These are phyloP conservation scores for Neospora caninum DNA, from an alignment of 169 alveolate genomes.

Conservation along the genomic window DNA sequence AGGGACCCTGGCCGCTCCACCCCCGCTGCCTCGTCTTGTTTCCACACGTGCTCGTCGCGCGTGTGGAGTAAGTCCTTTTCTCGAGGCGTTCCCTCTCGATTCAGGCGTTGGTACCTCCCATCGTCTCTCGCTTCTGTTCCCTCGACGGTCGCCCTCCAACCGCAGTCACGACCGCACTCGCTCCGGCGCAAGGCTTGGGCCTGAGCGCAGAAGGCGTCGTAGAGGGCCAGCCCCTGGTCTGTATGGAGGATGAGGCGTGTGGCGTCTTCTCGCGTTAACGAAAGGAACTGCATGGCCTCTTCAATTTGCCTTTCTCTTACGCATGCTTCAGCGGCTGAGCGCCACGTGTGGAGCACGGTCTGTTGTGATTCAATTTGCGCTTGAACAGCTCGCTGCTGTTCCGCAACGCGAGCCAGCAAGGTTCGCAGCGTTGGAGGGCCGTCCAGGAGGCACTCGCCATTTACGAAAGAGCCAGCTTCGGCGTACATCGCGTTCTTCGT, in stretches of 20 bases:
- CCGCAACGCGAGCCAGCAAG: neutral
- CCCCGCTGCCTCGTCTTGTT: too few species aligned
- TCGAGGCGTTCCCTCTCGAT: too few species aligned
- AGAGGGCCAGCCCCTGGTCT: neutral
- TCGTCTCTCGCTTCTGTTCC: too few species aligned
- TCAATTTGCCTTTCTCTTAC: neutral
- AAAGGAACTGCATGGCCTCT: neutral
- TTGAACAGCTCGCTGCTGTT: neutral
- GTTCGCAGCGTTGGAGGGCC: neutral
- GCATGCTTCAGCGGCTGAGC: neutral
- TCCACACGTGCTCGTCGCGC: too few species aligned
- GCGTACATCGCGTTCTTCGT: neutral
- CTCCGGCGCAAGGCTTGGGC: neutral
- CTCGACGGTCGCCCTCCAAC: too few species aligned
- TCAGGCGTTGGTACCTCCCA: too few species aligned
- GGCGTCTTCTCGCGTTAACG: neutral
- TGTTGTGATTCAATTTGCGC: neutral
- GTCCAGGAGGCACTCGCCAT: neutral
- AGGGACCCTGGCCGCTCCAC: too few species aligned
- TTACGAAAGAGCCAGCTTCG: neutral
- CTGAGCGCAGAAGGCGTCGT: neutral
- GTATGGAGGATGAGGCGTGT: neutral
- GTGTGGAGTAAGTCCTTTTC: too few species aligned
- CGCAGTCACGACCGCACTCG: neutral
- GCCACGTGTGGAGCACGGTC: neutral